A percentile compares a stretch with the other conserved stretches of the same genome.
Conservation (phyloP, 352 stramenopile species). For the Phytopythium litorale region DNA sequence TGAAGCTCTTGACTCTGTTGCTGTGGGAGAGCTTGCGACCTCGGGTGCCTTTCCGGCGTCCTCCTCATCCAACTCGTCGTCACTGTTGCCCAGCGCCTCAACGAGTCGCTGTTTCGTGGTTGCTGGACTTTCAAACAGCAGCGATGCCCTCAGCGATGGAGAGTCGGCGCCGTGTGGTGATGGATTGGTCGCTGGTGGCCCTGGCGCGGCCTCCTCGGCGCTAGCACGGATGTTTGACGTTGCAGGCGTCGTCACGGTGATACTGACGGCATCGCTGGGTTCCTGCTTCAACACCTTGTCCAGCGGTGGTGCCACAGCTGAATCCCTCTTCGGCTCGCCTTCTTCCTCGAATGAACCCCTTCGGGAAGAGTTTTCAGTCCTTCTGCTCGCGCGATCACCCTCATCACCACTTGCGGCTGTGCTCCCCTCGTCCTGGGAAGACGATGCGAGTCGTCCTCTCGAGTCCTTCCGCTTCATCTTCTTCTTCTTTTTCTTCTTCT, state of each 20-base stretch:
- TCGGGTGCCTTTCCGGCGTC: neutral
- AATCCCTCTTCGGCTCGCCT: neutral
- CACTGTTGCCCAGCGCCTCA: slow-evolving; percentile 45
- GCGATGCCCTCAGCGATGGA: slow-evolving; percentile 14
- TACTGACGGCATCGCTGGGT: neutral
- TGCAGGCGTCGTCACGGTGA: neutral
- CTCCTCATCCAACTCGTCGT: slow-evolving; percentile 43
- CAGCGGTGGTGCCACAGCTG: no score
- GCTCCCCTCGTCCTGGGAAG: slow-evolving; percentile 14
- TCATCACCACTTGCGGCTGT: slow-evolving; percentile 8
- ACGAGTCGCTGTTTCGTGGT: slow-evolving; percentile 47
- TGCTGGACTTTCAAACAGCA: slow-evolving; percentile 43
- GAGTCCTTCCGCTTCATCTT: slow-evolving; percentile 31
- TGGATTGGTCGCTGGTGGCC: neutral
- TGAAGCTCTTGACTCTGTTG: neutral
- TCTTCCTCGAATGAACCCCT: neutral
- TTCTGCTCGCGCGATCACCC: neutral
- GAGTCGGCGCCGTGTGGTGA: slow-evolving; percentile 11
- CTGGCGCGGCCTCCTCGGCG: neutral
- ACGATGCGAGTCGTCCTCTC: slow-evolving; percentile 16
- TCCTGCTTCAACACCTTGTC: neutral
- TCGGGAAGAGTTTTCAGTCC: neutral
- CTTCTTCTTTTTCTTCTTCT: slow-evolving; percentile 55
- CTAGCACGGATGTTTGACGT: slow-evolving; percentile 8
- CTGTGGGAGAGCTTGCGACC: neutral